Evolutionary conservation across 2,329 filamentous ascomycete species (phyloP), one percentile per base, ranked within the genome.

Genomic region (Phyllosticta paracitricarpa): DNA sequence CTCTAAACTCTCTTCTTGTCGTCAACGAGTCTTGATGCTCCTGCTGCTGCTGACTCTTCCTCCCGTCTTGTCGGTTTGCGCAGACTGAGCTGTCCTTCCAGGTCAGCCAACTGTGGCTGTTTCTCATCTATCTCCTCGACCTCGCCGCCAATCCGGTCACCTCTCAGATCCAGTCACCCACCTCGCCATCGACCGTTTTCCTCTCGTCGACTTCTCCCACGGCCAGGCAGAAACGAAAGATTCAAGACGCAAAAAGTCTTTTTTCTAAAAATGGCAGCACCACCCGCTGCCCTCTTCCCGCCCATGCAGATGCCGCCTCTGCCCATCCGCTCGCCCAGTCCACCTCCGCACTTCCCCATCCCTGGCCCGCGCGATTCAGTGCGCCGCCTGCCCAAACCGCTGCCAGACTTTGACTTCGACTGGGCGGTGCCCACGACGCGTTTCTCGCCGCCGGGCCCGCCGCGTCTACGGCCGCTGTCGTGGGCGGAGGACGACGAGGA

Each of bases 291-390:
- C 33, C 33, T 40, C 33, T 40, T 40, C 33, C 33, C 33, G 33
- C 33, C 33, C 33, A 40, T 40, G 33, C 33, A 40, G 33, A 40
- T 40, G 33, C 33, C 33, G 33, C 33, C 33, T 40, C 33, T 56
- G 58, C 35, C 19, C 35, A 12, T n/a, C 58, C 58, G 58, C 35
- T 55, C 58, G 5, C 58, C 58, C 33, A 55, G 53, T 33, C 58
- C 58, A 24, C 58, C 58, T 17, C 58, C 25, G 30, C 58, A 60
- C 58, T 60, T 60, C 58, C 58, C 58, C 25, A 53, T 53, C 22
- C 56, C 58, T 48, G 51, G 53, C 25, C 58, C 58, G 7, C 56
- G 35, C 25, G 53, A 53, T 53, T 22, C 56, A n/a, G 53, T 53
- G 25, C 58, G 53, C 53, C 58, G 53, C 53, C 58, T 60, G 12